Percentiles rank a stretch among this genome's conserved stretches.
phyloP scores from a whole-genome alignment of 169 alveolate genomes.

The Perkinsus marinus region DNA sequence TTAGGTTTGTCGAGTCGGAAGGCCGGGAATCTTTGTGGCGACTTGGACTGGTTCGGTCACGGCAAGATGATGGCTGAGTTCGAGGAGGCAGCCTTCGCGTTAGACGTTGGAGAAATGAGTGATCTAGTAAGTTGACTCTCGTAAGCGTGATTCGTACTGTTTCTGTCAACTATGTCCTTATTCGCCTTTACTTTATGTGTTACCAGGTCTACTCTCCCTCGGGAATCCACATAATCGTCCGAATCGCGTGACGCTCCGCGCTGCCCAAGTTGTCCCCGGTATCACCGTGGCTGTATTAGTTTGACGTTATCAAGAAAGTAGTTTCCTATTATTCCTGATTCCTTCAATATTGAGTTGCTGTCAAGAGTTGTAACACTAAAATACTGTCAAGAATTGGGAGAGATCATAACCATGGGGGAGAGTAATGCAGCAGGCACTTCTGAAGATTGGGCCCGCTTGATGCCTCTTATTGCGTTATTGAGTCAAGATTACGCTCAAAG shows the following conservation, averaged over 20 bases:
- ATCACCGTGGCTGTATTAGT: not conserved
- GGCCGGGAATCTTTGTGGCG: slow-evolving; percentile 41
- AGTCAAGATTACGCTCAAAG: too few relatives aligned
- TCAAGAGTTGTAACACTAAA: too few relatives aligned
- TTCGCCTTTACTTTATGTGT: not conserved
- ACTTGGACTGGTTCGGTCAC: slow-evolving; percentile 48
- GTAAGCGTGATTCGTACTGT: too few relatives aligned
- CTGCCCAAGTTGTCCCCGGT: not conserved
- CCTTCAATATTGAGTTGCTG: too few relatives aligned
- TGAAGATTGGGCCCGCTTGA: too few relatives aligned
- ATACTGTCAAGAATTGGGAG: too few relatives aligned
- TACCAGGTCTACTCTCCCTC: slow-evolving; percentile 28
- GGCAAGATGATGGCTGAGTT: slow-evolving; percentile 56
- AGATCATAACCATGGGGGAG: too few relatives aligned
- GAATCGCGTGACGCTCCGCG: slow-evolving; percentile 30
- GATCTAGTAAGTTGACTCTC: slow-evolving; percentile 46
- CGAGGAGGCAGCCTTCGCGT: slow-evolving; percentile 55
- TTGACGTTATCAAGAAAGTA: too few relatives aligned
- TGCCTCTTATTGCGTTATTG: too few relatives aligned
- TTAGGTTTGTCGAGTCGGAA: slow-evolving; percentile 49
- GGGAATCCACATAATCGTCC: slow-evolving; percentile 55
- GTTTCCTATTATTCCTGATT: too few relatives aligned
- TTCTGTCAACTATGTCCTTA: not conserved
- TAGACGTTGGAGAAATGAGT: slow-evolving; percentile 50
- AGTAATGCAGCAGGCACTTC: too few relatives aligned